Conservation (phyloP, 257 asterid species). For the Gardenia jasminoides region DNA sequence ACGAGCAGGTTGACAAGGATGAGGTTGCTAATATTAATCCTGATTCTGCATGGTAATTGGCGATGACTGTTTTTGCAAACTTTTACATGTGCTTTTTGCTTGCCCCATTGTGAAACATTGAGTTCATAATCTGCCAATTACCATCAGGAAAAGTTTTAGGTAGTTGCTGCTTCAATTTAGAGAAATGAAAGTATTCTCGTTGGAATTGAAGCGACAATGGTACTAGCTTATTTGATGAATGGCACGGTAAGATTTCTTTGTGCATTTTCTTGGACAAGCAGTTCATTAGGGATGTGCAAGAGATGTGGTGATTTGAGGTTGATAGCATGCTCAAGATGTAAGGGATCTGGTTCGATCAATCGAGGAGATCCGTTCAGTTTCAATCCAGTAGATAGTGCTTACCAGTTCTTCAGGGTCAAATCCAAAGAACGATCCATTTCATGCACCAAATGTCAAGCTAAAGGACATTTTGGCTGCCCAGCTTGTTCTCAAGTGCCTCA, state of each 20-base stretch:
- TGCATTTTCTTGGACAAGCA: constrained; percentile 22
- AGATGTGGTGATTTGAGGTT: constrained; percentile 80
- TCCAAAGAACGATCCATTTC: constrained; percentile 29
- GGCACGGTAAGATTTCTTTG: background rate
- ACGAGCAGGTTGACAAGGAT: no score
- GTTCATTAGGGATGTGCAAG: constrained; percentile 83
- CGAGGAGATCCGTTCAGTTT: constrained; percentile 49
- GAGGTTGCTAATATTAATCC: no score
- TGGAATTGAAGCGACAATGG: no score
- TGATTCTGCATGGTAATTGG: no score
- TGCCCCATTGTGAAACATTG: no score
- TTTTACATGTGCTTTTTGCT: no score
- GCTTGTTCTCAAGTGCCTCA: constrained; percentile 42
- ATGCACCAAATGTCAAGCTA: constrained; percentile 55
- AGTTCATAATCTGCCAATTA: no score
- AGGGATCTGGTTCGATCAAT: constrained; percentile 63
- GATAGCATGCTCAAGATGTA: constrained; percentile 74
- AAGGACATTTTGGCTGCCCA: constrained; percentile 68
- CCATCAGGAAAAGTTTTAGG: no score
- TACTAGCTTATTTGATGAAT: background rate
- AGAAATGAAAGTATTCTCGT: no score
- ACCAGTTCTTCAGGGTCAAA: constrained; percentile 20
- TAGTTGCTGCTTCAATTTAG: no score
- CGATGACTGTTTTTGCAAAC: no score
- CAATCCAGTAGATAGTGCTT: constrained; percentile 32